These are phyloP conservation scores for Tremellales sp. DNA, from an alignment of 1,284 basidiomycete genomes.

Conservation along the genomic window DNA sequence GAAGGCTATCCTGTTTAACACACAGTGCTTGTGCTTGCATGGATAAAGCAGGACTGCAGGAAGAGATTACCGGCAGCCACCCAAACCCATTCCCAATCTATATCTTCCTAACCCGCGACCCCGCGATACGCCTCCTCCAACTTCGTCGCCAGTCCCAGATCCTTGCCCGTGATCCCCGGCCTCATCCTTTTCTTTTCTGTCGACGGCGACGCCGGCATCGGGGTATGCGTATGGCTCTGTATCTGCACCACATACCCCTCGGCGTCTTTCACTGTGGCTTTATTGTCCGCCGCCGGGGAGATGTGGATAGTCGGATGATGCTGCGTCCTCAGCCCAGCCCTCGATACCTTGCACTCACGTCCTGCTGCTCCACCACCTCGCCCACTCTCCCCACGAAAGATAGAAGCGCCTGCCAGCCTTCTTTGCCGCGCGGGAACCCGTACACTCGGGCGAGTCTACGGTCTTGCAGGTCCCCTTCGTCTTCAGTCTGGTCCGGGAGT, in stretches of 20 bases:
- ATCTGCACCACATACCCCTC: conserved; percentile 32
- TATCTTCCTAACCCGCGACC: background rate
- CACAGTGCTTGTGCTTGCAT: too few species aligned
- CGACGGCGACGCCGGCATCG: conserved; percentile 26
- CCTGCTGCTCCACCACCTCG: conserved; percentile 22
- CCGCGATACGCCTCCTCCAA: conserved; percentile 24
- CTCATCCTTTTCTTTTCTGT: conserved; percentile 12
- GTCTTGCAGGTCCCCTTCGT: conserved; percentile 29
- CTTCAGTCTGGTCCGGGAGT: conserved; percentile 8
- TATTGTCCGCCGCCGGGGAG: conserved; percentile 25
- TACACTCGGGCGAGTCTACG: conserved; percentile 27
- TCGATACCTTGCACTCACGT: conserved; percentile 22
- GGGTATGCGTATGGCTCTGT: conserved; percentile 42
- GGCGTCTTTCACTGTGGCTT: background rate
- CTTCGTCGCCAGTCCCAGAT: conserved; percentile 31
- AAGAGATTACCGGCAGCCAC: too few species aligned
- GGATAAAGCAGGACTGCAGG: too few species aligned
- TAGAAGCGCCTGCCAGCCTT: conserved; percentile 29
- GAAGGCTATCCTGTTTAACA: background rate
- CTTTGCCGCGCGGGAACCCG: conserved; percentile 23
- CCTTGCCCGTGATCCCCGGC: conserved; percentile 42
- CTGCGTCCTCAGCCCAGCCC: conserved; percentile 15
- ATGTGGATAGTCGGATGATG: conserved; percentile 39
- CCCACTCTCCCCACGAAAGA: conserved; percentile 12
- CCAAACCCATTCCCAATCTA: too few species aligned